Percentiles rank a stretch among this genome's conserved stretches.
Evolutionary conservation across 352 stramenopile genomes (phyloP).

Genomic region (Phytopythium mirpurense): DNA sequence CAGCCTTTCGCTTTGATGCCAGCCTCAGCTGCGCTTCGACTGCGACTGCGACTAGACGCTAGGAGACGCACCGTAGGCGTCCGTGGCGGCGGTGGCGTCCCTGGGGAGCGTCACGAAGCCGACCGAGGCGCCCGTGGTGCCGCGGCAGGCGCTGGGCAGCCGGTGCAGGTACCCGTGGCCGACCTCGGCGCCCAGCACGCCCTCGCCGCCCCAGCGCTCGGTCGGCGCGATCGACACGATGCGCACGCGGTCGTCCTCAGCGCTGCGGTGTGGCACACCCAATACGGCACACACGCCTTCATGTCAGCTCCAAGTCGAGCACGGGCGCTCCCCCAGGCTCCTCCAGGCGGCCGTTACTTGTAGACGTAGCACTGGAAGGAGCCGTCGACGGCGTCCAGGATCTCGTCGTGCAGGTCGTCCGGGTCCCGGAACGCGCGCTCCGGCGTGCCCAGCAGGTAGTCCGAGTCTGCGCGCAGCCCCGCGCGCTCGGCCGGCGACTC

Average conservation of each 20-base stretch:
- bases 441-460: conserved; percentile 95
- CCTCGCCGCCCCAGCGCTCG: conserved; percentile 86
- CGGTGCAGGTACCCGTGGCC: conserved; percentile 95
- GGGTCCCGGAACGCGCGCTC: conserved; percentile 80
- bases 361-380: conserved; percentile 98
- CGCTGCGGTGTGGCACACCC: conserved; percentile 22
- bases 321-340: too few relatives aligned
- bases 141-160: conserved; percentile 70
- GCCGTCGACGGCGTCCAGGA: conserved; percentile 87
- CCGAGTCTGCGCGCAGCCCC: conserved; percentile 79
- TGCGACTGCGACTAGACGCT: neutral
- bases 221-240: conserved; percentile 83
- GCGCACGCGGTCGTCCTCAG: conserved; percentile 90
- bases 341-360: conserved; percentile 53
- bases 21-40: too few relatives aligned
- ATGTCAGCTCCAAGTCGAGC: too few relatives aligned
- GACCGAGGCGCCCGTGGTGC: conserved; percentile 58
- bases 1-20: neutral
- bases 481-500: conserved; percentile 89
- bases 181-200: conserved; percentile 93
- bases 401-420: conserved; percentile 88
- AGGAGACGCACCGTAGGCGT: conserved; percentile 57
- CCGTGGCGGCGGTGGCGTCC: conserved; percentile 66
- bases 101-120: conserved; percentile 76
- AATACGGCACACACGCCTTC: neutral